Conservation (phyloP, 768 basidiomycete genomes). For the Calocera cornea region DNA sequence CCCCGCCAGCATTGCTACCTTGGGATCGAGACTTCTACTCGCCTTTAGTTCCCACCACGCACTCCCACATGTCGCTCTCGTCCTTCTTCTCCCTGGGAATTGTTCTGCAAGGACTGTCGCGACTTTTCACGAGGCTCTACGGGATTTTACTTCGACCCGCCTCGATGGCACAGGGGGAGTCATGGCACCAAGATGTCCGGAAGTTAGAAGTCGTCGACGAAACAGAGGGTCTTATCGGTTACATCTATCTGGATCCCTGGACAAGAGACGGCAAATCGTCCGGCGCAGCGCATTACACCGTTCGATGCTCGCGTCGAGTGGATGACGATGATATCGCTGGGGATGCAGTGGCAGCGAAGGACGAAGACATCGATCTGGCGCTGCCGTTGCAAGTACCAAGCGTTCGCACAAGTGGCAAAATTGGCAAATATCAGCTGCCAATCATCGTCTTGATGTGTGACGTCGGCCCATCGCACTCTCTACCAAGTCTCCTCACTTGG, state of each 20-base stretch:
- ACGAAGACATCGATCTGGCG: slow-evolving; percentile 29
- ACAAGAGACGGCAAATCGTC: slow-evolving; percentile 69
- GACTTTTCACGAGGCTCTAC: slow-evolving; percentile 74
- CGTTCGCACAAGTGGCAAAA: slow-evolving; percentile 48
- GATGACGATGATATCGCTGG: slow-evolving; percentile 76
- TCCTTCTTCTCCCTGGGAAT: slow-evolving; percentile 63
- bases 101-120: slow-evolving; percentile 80
- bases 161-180: slow-evolving; percentile 57
- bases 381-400: slow-evolving; percentile 20
- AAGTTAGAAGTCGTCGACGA: slow-evolving; percentile 92
- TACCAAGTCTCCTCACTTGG: slow-evolving; percentile 72
- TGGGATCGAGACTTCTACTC: slow-evolving; percentile 97
- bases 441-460: slow-evolving; percentile 85
- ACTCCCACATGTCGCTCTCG: slow-evolving; percentile 46
- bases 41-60: slow-evolving; percentile 56
- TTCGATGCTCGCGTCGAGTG: slow-evolving; percentile 80
- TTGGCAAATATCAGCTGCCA: slow-evolving; percentile 73
- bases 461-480: slow-evolving; percentile 54
- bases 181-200: slow-evolving; percentile 77
- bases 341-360: slow-evolving; percentile 36
- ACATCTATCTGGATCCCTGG: slow-evolving; percentile 91
- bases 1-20: slow-evolving; percentile 55
- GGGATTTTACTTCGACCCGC: slow-evolving; percentile 71
- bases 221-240: slow-evolving; percentile 70
- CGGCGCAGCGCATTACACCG: slow-evolving; percentile 95